Conservation (phyloP, 345 rosid species). For the Odontarrhena argentea region DNA sequence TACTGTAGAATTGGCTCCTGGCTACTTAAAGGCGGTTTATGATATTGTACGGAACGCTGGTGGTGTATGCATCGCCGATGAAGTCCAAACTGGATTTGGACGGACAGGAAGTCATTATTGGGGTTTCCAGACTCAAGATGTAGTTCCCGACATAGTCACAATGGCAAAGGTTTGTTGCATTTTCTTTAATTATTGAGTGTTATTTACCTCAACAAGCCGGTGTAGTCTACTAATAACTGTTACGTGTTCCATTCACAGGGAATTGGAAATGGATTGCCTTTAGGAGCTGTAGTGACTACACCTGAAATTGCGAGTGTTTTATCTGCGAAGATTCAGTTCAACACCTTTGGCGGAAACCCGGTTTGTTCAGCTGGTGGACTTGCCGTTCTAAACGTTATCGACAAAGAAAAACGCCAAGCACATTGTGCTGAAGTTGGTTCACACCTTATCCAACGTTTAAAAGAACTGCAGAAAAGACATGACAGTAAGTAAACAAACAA, state of each 20-base stretch:
- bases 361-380: conserved; percentile 97
- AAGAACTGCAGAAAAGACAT: conserved; percentile 66
- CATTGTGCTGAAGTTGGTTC: conserved; percentile 83
- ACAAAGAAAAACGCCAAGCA: conserved; percentile 80
- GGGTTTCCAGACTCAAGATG: conserved; percentile 94
- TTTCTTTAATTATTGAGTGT: neutral
- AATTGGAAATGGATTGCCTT: conserved; percentile 91
- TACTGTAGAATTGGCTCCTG: conserved; percentile 93
- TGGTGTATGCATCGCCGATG: conserved; percentile 93
- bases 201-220: neutral
- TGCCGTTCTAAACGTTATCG: conserved; percentile 89
- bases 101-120: conserved; percentile 93
- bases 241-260: conserved; percentile 46
- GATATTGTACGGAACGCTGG: conserved; percentile 83
- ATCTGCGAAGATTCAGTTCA: conserved; percentile 83
- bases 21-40: conserved; percentile 78
- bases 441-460: conserved; percentile 69
- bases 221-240: neutral
- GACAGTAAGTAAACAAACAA: conserved; percentile 55
- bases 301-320: conserved; percentile 92
- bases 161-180: conserved; percentile 82
- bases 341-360: conserved; percentile 97
- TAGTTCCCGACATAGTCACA: conserved; percentile 91
- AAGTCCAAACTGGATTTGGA: conserved; percentile 96
- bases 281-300: conserved; percentile 95